A percentile compares a stretch with the other conserved stretches of the same genome.
These are phyloP conservation scores for Ascomycota sp. DNA, from an alignment of 2,329 filamentous ascomycete genomes.

Conservation along the genomic window DNA sequence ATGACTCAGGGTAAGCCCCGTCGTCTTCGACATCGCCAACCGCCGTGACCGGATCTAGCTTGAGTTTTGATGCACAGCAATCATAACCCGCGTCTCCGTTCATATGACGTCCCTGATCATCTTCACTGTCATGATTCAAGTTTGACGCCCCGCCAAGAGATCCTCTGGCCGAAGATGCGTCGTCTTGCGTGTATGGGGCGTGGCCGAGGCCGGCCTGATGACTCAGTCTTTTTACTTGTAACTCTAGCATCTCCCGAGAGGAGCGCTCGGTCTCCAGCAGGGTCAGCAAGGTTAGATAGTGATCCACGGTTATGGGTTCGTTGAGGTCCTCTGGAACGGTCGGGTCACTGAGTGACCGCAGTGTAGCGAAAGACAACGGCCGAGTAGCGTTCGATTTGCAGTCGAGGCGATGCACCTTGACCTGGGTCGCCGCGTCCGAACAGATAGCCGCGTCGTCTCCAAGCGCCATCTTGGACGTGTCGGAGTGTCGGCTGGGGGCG, in stretches of 20 bases:
- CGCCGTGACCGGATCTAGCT: too few relatives aligned
- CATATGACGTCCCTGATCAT: slow-evolving; percentile 9
- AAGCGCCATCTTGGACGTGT: slow-evolving; percentile 21
- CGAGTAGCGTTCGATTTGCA: slow-evolving; percentile 10
- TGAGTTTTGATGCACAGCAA: too few relatives aligned
- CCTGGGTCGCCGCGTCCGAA: too few relatives aligned
- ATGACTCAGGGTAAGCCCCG: slow-evolving; percentile 25
- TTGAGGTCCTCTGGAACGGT: slow-evolving; percentile 13
- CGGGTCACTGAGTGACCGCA: slow-evolving; percentile 17
- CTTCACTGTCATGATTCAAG: slow-evolving; percentile 22
- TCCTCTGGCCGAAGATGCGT: slow-evolving; percentile 15
- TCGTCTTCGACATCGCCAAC: slow-evolving; percentile 17
- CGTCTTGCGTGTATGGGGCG: slow-evolving; percentile 6
- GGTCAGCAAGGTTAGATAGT: slow-evolving; percentile 27
- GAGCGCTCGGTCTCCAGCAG: slow-evolving; percentile 36
- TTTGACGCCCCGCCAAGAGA: slow-evolving; percentile 17
- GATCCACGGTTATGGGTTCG: slow-evolving; percentile 18
- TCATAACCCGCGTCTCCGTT: too few relatives aligned
- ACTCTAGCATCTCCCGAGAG: slow-evolving; percentile 33
- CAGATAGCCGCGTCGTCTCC: slow-evolving; percentile 15
- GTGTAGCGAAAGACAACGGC: slow-evolving; percentile 24
- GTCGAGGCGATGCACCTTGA: too few relatives aligned
- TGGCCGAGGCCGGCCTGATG: slow-evolving; percentile 22
- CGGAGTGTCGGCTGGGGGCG: background rate
- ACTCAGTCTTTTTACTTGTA: slow-evolving; percentile 31